A percentile compares a stretch with the other conserved stretches of the same genome.
Evolutionary conservation across 257 asterid genomes (phyloP).

Genomic region (Solanum virginianum): DNA sequence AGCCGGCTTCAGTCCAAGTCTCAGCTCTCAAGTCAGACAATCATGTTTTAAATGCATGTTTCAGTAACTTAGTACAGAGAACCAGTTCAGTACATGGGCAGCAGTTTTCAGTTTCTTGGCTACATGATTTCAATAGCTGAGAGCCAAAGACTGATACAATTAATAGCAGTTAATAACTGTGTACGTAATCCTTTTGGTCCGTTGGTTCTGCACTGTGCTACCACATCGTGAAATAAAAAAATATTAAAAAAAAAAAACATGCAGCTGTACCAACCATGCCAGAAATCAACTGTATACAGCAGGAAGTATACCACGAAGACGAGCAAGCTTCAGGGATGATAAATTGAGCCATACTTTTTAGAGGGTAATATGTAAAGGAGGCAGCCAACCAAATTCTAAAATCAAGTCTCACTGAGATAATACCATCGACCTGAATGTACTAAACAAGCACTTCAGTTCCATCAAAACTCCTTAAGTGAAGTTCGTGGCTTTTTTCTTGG

Average conservation of each 20-base stretch:
- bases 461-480: background rate
- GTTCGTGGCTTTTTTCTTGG: background rate
- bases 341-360: background rate
- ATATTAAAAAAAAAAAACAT: background rate
- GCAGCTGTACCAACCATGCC: background rate
- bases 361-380: background rate
- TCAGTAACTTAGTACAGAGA: no score
- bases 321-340: background rate
- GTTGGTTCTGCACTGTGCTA: background rate
- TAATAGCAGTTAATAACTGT: background rate
- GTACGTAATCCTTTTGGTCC: background rate
- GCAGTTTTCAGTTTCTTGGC: background rate
- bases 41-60: no score
- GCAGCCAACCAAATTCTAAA: background rate
- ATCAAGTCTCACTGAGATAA: background rate
- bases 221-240: background rate
- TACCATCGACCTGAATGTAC: background rate
- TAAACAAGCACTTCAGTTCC: background rate
- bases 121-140: background rate
- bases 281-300: background rate
- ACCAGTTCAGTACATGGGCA: no score
- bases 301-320: background rate
- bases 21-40: no score
- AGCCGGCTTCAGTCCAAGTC: no score
- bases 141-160: background rate